These are phyloP conservation scores for Exophiala sp. DNA, from an alignment of 2,329 filamentous ascomycete genomes.

Conservation along the genomic window DNA sequence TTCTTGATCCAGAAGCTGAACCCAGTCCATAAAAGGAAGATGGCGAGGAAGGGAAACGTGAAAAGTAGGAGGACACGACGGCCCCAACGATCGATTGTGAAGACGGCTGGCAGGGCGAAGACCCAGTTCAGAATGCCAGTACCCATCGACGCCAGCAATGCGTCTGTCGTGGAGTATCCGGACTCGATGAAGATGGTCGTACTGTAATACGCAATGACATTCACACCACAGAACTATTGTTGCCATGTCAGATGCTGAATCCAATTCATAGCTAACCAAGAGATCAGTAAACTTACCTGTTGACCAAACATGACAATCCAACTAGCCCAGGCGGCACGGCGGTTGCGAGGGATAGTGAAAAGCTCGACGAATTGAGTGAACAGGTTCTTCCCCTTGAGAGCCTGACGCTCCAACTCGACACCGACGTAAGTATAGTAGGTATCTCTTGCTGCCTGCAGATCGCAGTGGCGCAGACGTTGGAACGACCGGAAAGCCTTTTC, in stretches of 20 bases:
- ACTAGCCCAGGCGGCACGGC: slow-evolving; percentile 55
- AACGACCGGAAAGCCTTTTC: slow-evolving; percentile 50
- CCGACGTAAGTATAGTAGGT: slow-evolving; percentile 58
- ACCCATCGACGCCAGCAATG: slow-evolving; percentile 60
- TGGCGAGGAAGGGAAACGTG: slow-evolving; percentile 60
- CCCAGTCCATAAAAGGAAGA: slow-evolving; percentile 48
- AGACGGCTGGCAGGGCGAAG: slow-evolving; percentile 61
- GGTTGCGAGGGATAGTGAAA: slow-evolving; percentile 60
- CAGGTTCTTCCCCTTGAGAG: slow-evolving; percentile 50
- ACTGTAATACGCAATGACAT: slow-evolving; percentile 62
- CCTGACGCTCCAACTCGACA: slow-evolving; percentile 57
- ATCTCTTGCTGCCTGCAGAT: slow-evolving; percentile 55
- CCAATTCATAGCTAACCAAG: slow-evolving; percentile 36
- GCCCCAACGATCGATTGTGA: slow-evolving; percentile 65
- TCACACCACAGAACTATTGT: slow-evolving; percentile 47
- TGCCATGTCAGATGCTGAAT: slow-evolving; percentile 27
- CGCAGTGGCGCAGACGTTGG: slow-evolving; percentile 45
- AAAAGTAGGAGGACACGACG: slow-evolving; percentile 60
- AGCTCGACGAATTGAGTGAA: slow-evolving; percentile 56
- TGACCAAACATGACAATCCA: slow-evolving; percentile 66
- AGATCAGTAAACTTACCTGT: slow-evolving; percentile 41
- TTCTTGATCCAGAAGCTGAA: slow-evolving; percentile 49
- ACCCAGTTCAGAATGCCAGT: slow-evolving; percentile 65
- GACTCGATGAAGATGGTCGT: slow-evolving; percentile 60
- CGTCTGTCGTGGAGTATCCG: slow-evolving; percentile 49